Conservation (phyloP, 306 rosid genomes). For the Nissolia schottii region DNA sequence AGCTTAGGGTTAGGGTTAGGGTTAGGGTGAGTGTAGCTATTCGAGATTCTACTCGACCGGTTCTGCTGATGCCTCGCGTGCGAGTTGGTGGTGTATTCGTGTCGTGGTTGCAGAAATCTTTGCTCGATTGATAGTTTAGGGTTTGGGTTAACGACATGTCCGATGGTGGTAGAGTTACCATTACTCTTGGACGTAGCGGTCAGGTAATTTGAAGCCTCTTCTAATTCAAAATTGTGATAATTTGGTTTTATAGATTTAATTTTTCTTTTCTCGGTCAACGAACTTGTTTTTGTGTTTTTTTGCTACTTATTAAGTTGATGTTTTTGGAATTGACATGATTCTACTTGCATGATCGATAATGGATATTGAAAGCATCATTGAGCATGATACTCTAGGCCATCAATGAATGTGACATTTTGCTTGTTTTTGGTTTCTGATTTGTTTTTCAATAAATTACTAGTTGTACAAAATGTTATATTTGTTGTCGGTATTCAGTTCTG, state of each 20-base stretch:
- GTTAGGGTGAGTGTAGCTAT: conserved; percentile 18
- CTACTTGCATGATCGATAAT: not conserved
- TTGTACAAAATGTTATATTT: not conserved
- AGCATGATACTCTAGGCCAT: not conserved
- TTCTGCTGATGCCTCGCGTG: conserved; percentile 14
- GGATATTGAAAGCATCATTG: not conserved
- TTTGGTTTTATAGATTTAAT: not conserved
- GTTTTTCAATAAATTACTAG: conserved; percentile 1
- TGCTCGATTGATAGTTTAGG: conserved; percentile 38
- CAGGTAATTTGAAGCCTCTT: conserved; percentile 46
- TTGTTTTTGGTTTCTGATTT: not conserved
- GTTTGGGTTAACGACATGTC: conserved; percentile 57
- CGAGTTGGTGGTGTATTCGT: not conserved
- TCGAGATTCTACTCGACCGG: not conserved
- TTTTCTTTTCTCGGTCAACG: not conserved
- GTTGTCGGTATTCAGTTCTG: not conserved
- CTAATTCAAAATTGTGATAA: not conserved
- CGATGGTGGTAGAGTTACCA: conserved; percentile 73
- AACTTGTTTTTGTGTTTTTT: conserved; percentile 4
- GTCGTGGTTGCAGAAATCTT: conserved; percentile 1
- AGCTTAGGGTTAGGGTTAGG: conserved; percentile 39
- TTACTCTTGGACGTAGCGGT: conserved; percentile 85
- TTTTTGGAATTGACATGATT: not conserved
- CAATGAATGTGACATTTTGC: not conserved
- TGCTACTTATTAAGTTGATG: not conserved